Evolutionary conservation across 1,284 basidiomycete genomes (phyloP), one percentile per base, ranked within the genome.

Genomic region (Exobasidium rhododendri): DNA sequence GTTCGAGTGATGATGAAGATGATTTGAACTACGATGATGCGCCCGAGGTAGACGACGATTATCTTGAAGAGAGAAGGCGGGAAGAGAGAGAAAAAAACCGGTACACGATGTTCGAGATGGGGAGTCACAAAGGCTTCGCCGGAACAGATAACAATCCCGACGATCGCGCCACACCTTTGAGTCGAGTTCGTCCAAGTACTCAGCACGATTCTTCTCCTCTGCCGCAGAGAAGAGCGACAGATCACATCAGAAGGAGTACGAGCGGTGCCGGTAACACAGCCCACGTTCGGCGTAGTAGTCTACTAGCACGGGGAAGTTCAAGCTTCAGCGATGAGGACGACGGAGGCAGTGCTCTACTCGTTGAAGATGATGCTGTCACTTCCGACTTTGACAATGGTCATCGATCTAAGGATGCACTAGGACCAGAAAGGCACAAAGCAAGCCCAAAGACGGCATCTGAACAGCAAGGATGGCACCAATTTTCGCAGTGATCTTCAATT

Each of bases 31-130:
- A 55, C 24, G 24, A 61, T n/a, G 59, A 61, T 43, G 59, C 43
- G 43, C 57, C 57, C 29, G 43, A 58, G 20, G 57, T 58, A 13
- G 57, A 58, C 26, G 57, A 47, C 14, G 24, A 50, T 50, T 50
- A 50, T 24, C 26, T 50, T 13, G 5, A 24, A 3, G 47, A 50
- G 28, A 20, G 28, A 50, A 20, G 47, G n/a, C 47, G 47, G n/a
- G 20, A 50, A 50, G 13, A 50, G 47, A 20, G 47, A 24, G n/a
- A 28, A 24, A 50, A 50, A 24, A 2, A 13, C 20, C 22, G 22
- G 4, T 20, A 17, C 13, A 13, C 26, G 47, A 50, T 50, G 26
- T 22, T 17, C 10, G 47, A 50, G 26, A 28, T 24, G 26, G 47
- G 13, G 47, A 26, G 47, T 50, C 17, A 7, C 17, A 17, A 17